Conservation (phyloP, 768 basidiomycete species). For the Myochromella boudieri region DNA sequence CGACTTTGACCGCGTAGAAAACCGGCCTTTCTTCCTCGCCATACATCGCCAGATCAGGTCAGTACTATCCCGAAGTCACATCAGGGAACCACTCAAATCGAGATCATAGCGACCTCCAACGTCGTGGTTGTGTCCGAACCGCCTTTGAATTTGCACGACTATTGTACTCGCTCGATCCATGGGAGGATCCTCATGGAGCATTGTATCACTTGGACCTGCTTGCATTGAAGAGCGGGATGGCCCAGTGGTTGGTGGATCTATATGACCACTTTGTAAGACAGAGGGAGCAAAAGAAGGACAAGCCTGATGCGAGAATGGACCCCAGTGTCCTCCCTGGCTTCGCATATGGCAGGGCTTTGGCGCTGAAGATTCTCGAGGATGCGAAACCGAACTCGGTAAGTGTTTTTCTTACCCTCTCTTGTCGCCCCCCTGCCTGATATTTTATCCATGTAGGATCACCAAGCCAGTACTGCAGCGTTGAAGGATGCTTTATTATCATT, state of each 20-base stretch:
- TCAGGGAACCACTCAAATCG: neutral
- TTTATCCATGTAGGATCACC: conserved; percentile 41
- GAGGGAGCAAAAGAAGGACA: conserved; percentile 15
- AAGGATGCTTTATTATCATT: conserved; percentile 73
- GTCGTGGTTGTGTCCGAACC: conserved; percentile 87
- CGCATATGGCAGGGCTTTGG: conserved; percentile 70
- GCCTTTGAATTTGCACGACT: conserved; percentile 92
- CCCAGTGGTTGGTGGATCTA: conserved; percentile 76
- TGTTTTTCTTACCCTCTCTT: neutral
- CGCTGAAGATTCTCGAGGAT: conserved; percentile 54
- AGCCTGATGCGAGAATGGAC: conserved; percentile 35
- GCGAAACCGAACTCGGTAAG: conserved; percentile 39
- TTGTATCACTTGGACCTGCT: conserved; percentile 83
- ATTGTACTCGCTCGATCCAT: conserved; percentile 81
- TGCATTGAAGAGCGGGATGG: conserved; percentile 77
- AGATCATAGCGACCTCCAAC: conserved; percentile 68
- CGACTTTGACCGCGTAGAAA: conserved; percentile 90
- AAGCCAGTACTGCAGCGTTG: conserved; percentile 65
- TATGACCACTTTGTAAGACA: conserved; percentile 46
- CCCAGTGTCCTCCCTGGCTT: conserved; percentile 75
- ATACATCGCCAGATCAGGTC: conserved; percentile 82
- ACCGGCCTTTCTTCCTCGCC: conserved; percentile 89
- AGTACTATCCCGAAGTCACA: conserved; percentile 21
- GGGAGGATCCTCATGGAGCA: conserved; percentile 86
- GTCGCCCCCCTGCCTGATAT: neutral